Evolutionary conservation across 805 yeast genomes (phyloP), one percentile per base, ranked within the genome.

Genomic region (Cyberlindnera saturnus): DNA sequence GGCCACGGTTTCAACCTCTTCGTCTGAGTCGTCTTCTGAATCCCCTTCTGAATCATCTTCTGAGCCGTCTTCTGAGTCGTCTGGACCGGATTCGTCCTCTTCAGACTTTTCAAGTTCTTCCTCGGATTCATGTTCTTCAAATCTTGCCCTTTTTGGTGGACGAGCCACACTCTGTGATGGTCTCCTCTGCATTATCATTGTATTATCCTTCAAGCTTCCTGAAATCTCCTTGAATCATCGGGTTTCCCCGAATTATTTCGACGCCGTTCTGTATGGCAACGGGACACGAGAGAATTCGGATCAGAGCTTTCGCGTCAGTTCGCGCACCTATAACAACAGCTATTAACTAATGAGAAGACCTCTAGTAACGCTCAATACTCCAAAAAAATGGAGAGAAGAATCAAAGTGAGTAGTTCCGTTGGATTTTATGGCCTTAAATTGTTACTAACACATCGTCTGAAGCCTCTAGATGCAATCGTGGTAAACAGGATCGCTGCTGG

Each of bases 401-500:
- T 41, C 8, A 42, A 41, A 29, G 42, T 42, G 34, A 30, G 49
- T 39, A 14, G 3, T 5, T 6, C 13, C 23, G 15, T 6, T 10
- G 6, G 16, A 14, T 17, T 33, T n/a, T 33, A 13, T 11, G 8
- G 28, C 16, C 2, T 13, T 11, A 13, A n/a, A 18, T n/a, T 19
- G 30, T 30, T 31, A 37, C 45, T 46, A 38, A 46, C 44, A 34
- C 6, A 23, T 3, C 23, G n/a, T 9, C 4, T 15, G 33, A 14
- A 67, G 64, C 66, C 76, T 15, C 72, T 91, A 19, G 93, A 83
- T 36, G 67, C 67, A 14, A 61, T 77, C 3, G 97, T 90, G 17
- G 86, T 93, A 39, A 90, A 89, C 61, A 77, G 82, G 48, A 93
- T 93, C 23, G 99, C 99, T 0, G 99, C 99, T 1, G 99, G 99